Evolutionary conservation across 2,329 filamentous ascomycete species (phyloP).

Genomic region (Neonectria neomacrospora): DNA sequence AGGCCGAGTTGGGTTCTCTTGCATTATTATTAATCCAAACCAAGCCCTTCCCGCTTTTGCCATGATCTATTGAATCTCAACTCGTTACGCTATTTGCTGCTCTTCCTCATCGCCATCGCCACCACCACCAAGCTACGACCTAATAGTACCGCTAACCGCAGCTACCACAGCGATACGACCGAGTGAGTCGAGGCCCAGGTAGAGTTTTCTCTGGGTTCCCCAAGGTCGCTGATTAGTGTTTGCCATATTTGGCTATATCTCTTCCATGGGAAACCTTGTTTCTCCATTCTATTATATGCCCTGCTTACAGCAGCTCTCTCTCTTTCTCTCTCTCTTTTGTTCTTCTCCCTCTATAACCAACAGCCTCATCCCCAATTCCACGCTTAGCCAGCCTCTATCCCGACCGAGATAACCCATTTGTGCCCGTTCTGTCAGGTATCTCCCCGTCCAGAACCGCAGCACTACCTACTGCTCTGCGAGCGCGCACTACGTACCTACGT

Average conservation of each 20-base stretch:
- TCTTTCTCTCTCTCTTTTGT: not conserved
- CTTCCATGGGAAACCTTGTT: not conserved
- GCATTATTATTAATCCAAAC: not conserved
- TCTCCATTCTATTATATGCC: not conserved
- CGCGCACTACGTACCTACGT: too few species aligned
- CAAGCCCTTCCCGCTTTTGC: not conserved
- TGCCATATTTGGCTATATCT: not conserved
- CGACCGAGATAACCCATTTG: not conserved
- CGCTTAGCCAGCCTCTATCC: too few species aligned
- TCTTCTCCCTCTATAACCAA: not conserved
- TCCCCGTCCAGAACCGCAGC: conserved; percentile 7
- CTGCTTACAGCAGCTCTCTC: too few species aligned
- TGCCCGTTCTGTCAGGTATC: not conserved
- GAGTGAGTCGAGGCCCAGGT: not conserved
- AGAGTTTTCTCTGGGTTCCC: not conserved
- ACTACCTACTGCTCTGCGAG: not conserved
- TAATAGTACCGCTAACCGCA: not conserved
- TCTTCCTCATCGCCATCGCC: not conserved
- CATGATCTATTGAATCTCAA: not conserved
- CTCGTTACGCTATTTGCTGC: not conserved
- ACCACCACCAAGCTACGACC: not conserved
- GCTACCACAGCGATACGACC: not conserved
- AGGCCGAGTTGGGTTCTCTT: not conserved
- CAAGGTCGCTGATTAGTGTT: not conserved
- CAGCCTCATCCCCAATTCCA: not conserved